These are phyloP conservation scores for Trapa bicornis DNA, from an alignment of 345 rosid species.

Conservation along the genomic window DNA sequence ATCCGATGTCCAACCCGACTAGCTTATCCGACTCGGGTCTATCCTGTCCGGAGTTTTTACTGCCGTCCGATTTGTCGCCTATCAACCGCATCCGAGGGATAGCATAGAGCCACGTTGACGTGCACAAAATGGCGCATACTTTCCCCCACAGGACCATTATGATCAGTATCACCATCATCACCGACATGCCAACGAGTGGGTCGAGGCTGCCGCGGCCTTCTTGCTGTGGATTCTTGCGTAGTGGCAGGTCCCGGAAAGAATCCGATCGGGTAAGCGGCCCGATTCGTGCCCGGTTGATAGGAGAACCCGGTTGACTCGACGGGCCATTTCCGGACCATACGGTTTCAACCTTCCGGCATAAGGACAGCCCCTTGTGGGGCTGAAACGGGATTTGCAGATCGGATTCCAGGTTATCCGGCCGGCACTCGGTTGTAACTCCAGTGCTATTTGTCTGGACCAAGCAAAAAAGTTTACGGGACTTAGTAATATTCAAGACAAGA, in stretches of 20 bases:
- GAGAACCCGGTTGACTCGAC: slow-evolving; percentile 20
- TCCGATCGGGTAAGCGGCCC: slow-evolving; percentile 1
- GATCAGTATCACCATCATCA: slow-evolving; percentile 39
- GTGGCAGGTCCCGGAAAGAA: slow-evolving; percentile 2
- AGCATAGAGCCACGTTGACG: slow-evolving; percentile 47
- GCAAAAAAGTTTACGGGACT: background rate
- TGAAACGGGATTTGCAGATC: slow-evolving; percentile 11
- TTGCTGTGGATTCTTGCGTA: background rate
- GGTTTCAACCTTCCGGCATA: slow-evolving; percentile 15
- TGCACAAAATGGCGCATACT: slow-evolving; percentile 49
- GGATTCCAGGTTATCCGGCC: slow-evolving; percentile 5
- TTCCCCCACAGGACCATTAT: slow-evolving; percentile 54
- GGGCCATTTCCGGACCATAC: slow-evolving; percentile 7
- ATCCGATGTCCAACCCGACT: slow-evolving; percentile 16
- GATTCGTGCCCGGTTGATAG: slow-evolving; percentile 8
- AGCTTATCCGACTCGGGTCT: background rate
- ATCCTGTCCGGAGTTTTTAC: background rate
- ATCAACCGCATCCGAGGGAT: slow-evolving; percentile 26
- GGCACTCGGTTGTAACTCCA: slow-evolving; percentile 9
- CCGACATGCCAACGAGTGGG: slow-evolving; percentile 42
- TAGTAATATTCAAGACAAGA: no score
- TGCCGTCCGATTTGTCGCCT: background rate
- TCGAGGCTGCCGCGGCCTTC: slow-evolving; percentile 10
- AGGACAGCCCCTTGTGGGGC: background rate
- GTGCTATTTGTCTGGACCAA: background rate